A percentile compares a stretch with the other conserved stretches of the same genome.
Conservation (phyloP, 371 early-diverging fungal genomes). For the Chytridium lagenaria region DNA sequence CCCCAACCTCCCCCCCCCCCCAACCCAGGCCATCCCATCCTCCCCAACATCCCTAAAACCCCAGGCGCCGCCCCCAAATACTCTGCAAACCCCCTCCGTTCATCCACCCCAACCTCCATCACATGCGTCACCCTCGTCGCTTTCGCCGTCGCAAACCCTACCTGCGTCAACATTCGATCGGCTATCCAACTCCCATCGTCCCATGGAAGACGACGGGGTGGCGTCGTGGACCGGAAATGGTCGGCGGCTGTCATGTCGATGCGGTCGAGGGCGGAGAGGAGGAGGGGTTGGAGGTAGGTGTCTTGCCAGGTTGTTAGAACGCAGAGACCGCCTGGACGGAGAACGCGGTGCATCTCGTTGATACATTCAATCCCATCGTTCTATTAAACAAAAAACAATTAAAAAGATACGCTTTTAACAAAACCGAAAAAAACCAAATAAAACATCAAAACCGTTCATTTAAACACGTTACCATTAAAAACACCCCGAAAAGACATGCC, state of each 20-base stretch:
- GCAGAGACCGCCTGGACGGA: slow-evolving; percentile 11
- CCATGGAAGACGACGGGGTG: background rate
- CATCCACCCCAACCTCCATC: background rate
- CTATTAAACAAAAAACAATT: background rate
- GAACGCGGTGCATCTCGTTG: slow-evolving; percentile 14
- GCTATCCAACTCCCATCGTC: slow-evolving; percentile 11
- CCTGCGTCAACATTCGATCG: background rate
- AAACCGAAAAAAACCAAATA: background rate
- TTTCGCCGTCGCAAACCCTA: slow-evolving; percentile 10
- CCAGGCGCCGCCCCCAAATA: slow-evolving; percentile 5
- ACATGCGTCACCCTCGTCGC: background rate
- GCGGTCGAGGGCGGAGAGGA: background rate
- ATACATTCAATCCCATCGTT: slow-evolving; percentile 9
- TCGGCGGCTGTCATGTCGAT: background rate
- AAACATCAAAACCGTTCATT: background rate
- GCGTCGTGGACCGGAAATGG: background rate
- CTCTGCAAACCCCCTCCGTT: background rate
- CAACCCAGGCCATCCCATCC: slow-evolving; percentile 2
- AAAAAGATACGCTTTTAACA: no score
- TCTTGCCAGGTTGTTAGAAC: slow-evolving; percentile 20
- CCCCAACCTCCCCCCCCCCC: background rate
- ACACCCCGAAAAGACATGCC: slow-evolving; percentile 6
- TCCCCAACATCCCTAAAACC: background rate
- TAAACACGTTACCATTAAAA: slow-evolving; percentile 14
- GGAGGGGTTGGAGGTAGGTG: slow-evolving; percentile 7